Evolutionary conservation across 1,284 basidiomycete genomes (phyloP), one percentile per base, ranked within the genome.

Genomic region (Macrocystidia cucumis): DNA sequence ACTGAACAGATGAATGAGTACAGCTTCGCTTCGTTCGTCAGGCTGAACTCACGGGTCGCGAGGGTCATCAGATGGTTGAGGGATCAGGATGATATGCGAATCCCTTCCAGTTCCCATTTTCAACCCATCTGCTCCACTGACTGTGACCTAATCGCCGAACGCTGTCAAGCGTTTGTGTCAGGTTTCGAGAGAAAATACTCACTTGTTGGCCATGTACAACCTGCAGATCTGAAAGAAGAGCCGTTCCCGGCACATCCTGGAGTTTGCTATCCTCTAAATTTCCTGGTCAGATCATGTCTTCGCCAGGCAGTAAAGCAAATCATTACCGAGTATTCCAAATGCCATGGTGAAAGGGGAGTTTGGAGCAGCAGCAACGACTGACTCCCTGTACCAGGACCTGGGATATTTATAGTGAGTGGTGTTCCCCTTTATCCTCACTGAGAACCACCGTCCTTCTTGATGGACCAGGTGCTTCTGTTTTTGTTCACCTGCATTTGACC

Each of bases 61-160:
- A 4, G 60, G 63, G 39, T 68, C 63, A 29, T 67, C 62, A 3
- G 64, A 64, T 3, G 64, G 65, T 42, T 67, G 65, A 8, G 65
- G 65, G n/a, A 67, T 54, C 11, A 68, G 57, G 13, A 65, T 49
- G 18, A 66, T 50, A 47, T 67, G 63, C 3, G 58, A 48, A 41
- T 63, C 40, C 36, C 57, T 54, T 18, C 64, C 65, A 2, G 53
- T 57, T 18, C 64, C 64, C 32, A 55, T 50, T 44, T 66, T 68
- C 22, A 68, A 42, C 20, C 40, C 36, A 13, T 41, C 44, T 6
- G 59, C 59, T 36, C 53, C 57, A 41, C 60, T 49, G 28, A 62
- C 51, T n/a, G 35, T 37, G 32, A 52, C 42, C 52, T 56, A 29
- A 29, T 11, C 14, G 16, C 12, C 17, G 31, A 17, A 18, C 13